Percentiles rank a stretch among this genome's conserved stretches.
These are phyloP conservation scores for Rusavskia elegans DNA, from an alignment of 495 filamentous ascomycete species.

Conservation along the genomic window DNA sequence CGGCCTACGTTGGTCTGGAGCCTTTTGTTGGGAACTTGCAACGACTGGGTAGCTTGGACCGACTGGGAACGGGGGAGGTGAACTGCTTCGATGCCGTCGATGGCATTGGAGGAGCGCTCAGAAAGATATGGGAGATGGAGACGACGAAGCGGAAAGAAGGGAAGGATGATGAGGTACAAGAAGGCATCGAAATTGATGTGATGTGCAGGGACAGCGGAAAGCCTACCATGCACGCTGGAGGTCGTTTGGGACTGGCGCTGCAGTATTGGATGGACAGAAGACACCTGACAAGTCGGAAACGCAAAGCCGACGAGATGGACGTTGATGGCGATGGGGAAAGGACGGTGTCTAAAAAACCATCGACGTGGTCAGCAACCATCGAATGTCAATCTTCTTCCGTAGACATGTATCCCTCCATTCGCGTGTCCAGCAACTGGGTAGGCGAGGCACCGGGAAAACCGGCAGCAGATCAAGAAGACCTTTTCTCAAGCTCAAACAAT, in stretches of 20 bases:
- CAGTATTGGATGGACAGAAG: slow-evolving; percentile 73
- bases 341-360: slow-evolving; percentile 6
- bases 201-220: slow-evolving; percentile 55
- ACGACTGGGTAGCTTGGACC: slow-evolving; percentile 61
- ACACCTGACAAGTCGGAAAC: slow-evolving; percentile 26
- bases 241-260: slow-evolving; percentile 56
- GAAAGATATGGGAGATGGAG: slow-evolving; percentile 50
- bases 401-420: slow-evolving; percentile 38
- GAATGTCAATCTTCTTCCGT: slow-evolving; percentile 41
- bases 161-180: slow-evolving; percentile 27
- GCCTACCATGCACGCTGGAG: slow-evolving; percentile 61
- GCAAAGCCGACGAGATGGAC: slow-evolving; percentile 13
- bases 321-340: slow-evolving; percentile 2
- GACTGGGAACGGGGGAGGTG: slow-evolving; percentile 56
- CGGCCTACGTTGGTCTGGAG: slow-evolving; percentile 30
- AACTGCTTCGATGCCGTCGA: slow-evolving; percentile 84
- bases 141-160: slow-evolving; percentile 39
- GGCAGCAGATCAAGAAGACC: slow-evolving; percentile 21
- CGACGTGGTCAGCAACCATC: slow-evolving; percentile 43
- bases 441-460: slow-evolving; percentile 36
- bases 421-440: slow-evolving; percentile 56
- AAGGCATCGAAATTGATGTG: slow-evolving; percentile 30
- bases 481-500: slow-evolving; percentile 21
- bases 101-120: slow-evolving; percentile 54
- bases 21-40: slow-evolving; percentile 69